phyloP scores from a whole-genome alignment of 305 asterid genomes.

The Solanum aculeatissimum region DNA sequence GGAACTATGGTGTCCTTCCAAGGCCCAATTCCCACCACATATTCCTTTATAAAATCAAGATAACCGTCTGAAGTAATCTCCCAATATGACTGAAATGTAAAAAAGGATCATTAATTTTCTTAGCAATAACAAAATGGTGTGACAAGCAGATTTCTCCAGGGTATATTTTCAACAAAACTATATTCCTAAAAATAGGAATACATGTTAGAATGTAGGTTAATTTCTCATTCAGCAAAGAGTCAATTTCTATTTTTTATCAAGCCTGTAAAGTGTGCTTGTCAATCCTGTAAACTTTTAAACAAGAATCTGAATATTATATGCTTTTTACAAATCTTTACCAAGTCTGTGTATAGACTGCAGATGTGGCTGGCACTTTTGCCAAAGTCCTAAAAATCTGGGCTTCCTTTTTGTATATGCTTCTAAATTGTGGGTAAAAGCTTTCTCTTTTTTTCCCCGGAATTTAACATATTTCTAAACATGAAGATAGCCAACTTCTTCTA shows the following conservation, averaged over 20 bases:
- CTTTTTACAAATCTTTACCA: neutral
- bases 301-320: neutral
- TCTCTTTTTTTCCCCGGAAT: neutral
- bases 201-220: neutral
- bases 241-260: neutral
- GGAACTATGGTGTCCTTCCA: constrained; percentile 80
- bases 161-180: neutral
- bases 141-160: neutral
- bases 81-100: constrained; percentile 47
- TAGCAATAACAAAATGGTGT: neutral
- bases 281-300: neutral
- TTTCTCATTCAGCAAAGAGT: neutral
- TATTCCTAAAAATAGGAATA: neutral
- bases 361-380: neutral
- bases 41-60: constrained; percentile 73
- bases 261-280: neutral
- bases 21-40: constrained; percentile 86
- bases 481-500: neutral
- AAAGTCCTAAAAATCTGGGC: neutral
- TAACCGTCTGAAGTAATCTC: constrained; percentile 85
- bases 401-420: neutral
- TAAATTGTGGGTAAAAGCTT: neutral
- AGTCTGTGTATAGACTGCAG: neutral
- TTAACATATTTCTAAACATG: neutral
- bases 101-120: neutral